phyloP scores from a whole-genome alignment of 208 protist genomes.

The Leptomonas pyrrhocoris region DNA sequence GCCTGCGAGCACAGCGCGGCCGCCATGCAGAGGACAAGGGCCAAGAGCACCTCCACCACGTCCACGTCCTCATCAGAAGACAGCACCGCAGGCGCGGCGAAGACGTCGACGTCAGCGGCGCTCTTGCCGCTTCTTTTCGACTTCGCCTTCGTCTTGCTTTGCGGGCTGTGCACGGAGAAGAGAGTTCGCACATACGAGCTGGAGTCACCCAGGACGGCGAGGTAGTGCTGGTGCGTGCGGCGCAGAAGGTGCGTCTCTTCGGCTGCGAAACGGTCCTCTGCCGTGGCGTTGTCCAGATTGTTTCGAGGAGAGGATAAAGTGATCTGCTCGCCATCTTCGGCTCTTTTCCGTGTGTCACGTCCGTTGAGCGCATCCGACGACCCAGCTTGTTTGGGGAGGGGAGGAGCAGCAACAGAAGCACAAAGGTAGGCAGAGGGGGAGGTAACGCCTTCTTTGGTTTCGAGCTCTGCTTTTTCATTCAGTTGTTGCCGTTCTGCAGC shows the following conservation, averaged over 20 bases:
- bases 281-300: background rate
- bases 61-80: slow-evolving; percentile 4
- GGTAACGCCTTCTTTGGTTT: background rate
- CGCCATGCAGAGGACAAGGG: slow-evolving; percentile 23
- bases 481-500: background rate
- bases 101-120: background rate
- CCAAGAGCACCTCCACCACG: slow-evolving; percentile 25
- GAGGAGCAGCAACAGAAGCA: background rate
- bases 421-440: background rate
- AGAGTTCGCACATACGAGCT: background rate
- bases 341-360: background rate
- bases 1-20: slow-evolving; percentile 21
- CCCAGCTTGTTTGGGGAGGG: background rate
- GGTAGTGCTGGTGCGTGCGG: background rate
- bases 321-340: background rate
- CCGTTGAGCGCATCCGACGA: too few relatives aligned
- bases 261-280: background rate
- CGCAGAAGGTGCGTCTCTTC: background rate
- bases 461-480: background rate
- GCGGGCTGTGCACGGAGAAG: background rate
- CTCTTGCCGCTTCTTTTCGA: too few relatives aligned
- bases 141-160: background rate
- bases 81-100: background rate
- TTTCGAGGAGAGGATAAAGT: background rate
- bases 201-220: background rate